Evolutionary conservation across 2,329 filamentous ascomycete species (phyloP), one percentile per base, ranked within the genome.

Genomic region (Fusarium keratoplasticum): DNA sequence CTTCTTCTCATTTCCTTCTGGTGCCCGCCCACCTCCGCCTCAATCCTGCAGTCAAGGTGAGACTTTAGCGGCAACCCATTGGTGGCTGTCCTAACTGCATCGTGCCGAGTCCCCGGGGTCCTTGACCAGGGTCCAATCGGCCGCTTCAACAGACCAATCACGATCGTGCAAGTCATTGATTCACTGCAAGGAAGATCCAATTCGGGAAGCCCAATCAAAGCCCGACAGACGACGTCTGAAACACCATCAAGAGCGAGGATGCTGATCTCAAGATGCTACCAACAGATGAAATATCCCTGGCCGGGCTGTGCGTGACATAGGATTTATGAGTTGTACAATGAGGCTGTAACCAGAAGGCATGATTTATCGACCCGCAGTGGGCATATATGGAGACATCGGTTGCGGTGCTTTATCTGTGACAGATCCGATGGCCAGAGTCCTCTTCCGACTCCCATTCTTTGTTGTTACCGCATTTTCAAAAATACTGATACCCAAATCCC

Each of bases 171-270:
- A 63, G 36, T 14, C 22, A 55, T 58, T 35, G 36, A 64, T 74
- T 66, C 35, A 11, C 67, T 74, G 67, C 71, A 73, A 62, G 71
- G 71, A 69, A 71, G 35, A 67, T 44, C 57, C 55, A 59, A 59
- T 38, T 40, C 11, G 35, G 55, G 33, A 59, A 40, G 22, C 16
- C 55, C 55, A 57, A 35, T 38, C 55, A 55, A 64, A 68, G 9
- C 16, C 31, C 11, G 35, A 38, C 22, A 10, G 22, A 25, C 20
- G 9, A 35, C 33, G 54, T 57, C 33, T 58, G 55, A 58, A 58
- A 58, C 55, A 71, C 71, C 54, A 71, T 61, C 1, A 0, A 5
- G 27, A 31, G 36, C 38, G 4, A 22, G 50, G 61, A 29, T 38
- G 18, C 20, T 31, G 47, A n/a, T 52, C 59, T 61, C 13, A 18